Evolutionary conservation across 768 basidiomycete genomes (phyloP).

Genomic region (Panaeolus cyanescens): DNA sequence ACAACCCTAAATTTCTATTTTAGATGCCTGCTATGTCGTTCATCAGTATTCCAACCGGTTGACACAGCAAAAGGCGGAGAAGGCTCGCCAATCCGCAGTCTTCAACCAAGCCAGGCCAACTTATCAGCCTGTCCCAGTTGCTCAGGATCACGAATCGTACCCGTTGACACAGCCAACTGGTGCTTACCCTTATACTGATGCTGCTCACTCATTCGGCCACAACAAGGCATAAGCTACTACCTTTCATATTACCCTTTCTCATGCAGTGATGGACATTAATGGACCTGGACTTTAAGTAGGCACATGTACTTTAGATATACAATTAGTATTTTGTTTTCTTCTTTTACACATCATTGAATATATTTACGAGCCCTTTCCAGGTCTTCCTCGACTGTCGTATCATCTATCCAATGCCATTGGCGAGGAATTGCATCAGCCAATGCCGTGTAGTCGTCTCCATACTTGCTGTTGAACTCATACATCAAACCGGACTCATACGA

Average conservation of each 20-base stretch:
- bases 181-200: constrained; percentile 34
- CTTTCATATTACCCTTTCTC: not conserved
- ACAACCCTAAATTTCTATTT: constrained; percentile 8
- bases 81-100: constrained; percentile 19
- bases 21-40: constrained; percentile 42
- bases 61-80: constrained; percentile 24
- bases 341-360: not conserved
- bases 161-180: constrained; percentile 26
- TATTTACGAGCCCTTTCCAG: constrained; percentile 15
- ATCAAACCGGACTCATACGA: constrained; percentile 36
- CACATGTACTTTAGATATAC: not conserved
- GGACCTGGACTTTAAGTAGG: not conserved
- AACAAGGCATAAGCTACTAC: constrained; percentile 5
- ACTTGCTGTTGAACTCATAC: constrained; percentile 39
- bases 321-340: not conserved
- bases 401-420: constrained; percentile 45
- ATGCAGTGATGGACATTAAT: not conserved
- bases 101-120: constrained; percentile 16
- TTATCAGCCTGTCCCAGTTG: constrained; percentile 31
- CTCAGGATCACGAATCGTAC: constrained; percentile 26
- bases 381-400: constrained; percentile 35
- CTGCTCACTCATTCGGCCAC: constrained; percentile 28
- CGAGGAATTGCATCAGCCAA: constrained; percentile 41
- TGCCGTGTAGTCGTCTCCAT: constrained; percentile 34
- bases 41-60: constrained; percentile 36